Conservation (phyloP, 352 stramenopile species). For the Phytophthora tentaculata region DNA sequence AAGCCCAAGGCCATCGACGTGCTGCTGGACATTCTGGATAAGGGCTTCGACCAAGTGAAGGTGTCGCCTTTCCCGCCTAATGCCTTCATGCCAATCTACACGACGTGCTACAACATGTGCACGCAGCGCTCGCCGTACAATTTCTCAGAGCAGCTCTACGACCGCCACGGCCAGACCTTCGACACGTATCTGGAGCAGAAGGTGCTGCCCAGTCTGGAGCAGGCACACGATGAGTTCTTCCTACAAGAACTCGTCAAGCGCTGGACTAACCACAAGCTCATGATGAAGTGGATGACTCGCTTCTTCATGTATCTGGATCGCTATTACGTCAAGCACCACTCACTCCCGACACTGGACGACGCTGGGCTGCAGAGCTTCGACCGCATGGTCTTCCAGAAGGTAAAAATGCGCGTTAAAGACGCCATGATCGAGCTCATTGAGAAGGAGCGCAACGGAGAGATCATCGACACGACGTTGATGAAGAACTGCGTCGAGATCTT, state of each 20-base stretch:
- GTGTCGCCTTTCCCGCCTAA: slow-evolving; percentile 84
- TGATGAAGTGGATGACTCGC: slow-evolving; percentile 99
- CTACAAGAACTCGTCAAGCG: slow-evolving; percentile 96
- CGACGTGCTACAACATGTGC: slow-evolving; percentile 99
- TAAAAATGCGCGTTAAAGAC: slow-evolving; percentile 83
- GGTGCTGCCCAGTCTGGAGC: slow-evolving; percentile 87
- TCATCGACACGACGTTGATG: slow-evolving; percentile 97
- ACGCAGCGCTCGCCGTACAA: slow-evolving; percentile 99
- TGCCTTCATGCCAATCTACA: slow-evolving; percentile 92
- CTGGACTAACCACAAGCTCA: slow-evolving; percentile 99
- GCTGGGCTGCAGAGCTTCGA: slow-evolving; percentile 89
- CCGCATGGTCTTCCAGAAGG: slow-evolving; percentile 83
- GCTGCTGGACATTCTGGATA: slow-evolving; percentile 85
- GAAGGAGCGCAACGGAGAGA: slow-evolving; percentile 97
- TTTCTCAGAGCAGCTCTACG: slow-evolving; percentile 99
- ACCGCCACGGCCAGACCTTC: slow-evolving; percentile 94
- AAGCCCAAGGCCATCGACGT: slow-evolving; percentile 91
- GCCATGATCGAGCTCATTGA: slow-evolving; percentile 97
- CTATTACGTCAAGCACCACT: slow-evolving; percentile 98
- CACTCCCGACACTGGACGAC: slow-evolving; percentile 94
- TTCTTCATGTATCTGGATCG: slow-evolving; percentile 99
- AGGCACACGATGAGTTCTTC: slow-evolving; percentile 95
- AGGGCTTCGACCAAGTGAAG: slow-evolving; percentile 85
- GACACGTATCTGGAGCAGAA: slow-evolving; percentile 91
- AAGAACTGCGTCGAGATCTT: slow-evolving; percentile 98